Conservation (phyloP, 1,284 basidiomycete species). For the Cryptococcus sp. region DNA sequence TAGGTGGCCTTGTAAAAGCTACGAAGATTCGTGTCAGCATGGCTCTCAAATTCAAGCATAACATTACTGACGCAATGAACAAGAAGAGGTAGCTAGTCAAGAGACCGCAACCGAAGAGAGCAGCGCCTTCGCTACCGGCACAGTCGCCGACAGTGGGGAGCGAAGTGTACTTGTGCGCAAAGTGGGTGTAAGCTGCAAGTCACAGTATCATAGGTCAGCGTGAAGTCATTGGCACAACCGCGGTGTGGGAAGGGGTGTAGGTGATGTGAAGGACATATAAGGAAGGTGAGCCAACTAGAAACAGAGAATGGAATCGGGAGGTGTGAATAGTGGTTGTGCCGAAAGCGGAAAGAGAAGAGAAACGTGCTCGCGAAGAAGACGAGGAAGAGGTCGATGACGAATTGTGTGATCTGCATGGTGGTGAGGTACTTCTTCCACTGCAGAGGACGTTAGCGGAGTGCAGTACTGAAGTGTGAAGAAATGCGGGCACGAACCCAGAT, state of each 20-base stretch:
- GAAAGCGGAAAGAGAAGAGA: conserved; percentile 54
- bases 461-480: neutral
- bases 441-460: conserved; percentile 12
- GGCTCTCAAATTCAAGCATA: neutral
- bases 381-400: conserved; percentile 82
- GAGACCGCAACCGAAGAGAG: conserved; percentile 82
- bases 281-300: conserved; percentile 54
- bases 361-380: conserved; percentile 91
- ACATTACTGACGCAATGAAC: conserved; percentile 65
- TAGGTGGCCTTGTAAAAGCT: conserved; percentile 55
- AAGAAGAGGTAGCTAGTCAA: conserved; percentile 86
- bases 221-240: conserved; percentile 19
- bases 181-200: conserved; percentile 72
- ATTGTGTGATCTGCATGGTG: conserved; percentile 92
- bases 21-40: conserved; percentile 4
- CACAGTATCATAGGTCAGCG: conserved; percentile 10
- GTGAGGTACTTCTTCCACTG: conserved; percentile 72
- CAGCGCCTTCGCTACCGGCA: conserved; percentile 83
- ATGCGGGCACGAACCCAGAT: conserved; percentile 72
- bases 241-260: conserved; percentile 3
- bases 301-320: conserved; percentile 57
- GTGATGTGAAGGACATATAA: neutral
- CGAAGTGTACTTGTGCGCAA: conserved; percentile 65
- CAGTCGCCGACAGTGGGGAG: conserved; percentile 77
- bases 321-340: conserved; percentile 62